These are phyloP conservation scores for Nemania sp. DNA, from an alignment of 2,329 filamentous ascomycete species.

Conservation along the genomic window DNA sequence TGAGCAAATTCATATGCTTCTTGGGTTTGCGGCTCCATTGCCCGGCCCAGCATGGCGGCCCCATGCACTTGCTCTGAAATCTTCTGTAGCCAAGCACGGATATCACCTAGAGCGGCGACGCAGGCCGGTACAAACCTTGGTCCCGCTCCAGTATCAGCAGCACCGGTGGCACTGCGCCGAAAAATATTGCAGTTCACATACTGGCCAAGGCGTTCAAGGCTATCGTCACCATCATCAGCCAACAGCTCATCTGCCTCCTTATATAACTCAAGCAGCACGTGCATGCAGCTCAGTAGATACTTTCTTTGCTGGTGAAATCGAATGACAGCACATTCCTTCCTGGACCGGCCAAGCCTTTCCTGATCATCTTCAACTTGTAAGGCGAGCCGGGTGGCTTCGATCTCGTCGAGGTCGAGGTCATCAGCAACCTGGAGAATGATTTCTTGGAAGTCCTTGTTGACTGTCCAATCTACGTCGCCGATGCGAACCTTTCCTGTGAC, in stretches of 20 bases:
- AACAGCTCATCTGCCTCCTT: conserved; percentile 62
- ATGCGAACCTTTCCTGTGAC: conserved; percentile 73
- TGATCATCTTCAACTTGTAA: conserved; percentile 73
- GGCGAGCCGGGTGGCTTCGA: conserved; percentile 78
- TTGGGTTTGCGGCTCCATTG: conserved; percentile 60
- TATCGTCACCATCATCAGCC: conserved; percentile 54
- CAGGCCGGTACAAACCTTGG: conserved; percentile 74
- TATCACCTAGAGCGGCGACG: conserved; percentile 73
- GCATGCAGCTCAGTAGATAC: conserved; percentile 80
- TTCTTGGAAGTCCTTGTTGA: conserved; percentile 90
- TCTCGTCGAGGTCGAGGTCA: conserved; percentile 86
- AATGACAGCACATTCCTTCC: conserved; percentile 80
- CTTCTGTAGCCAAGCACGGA: conserved; percentile 76
- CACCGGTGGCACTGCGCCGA: conserved; percentile 51
- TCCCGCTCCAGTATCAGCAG: conserved; percentile 48
- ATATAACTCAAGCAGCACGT: conserved; percentile 74
- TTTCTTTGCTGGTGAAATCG: conserved; percentile 86
- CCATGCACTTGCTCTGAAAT: conserved; percentile 78
- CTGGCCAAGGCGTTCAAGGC: conserved; percentile 58
- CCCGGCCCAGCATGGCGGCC: conserved; percentile 73
- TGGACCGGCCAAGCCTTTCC: conserved; percentile 69
- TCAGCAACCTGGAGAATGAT: conserved; percentile 81
- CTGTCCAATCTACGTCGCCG: conserved; percentile 71
- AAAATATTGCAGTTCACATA: conserved; percentile 63
- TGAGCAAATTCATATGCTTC: conserved; percentile 83